Conservation (phyloP, 2,329 filamentous ascomycete genomes). For the Penicillium sp. region DNA sequence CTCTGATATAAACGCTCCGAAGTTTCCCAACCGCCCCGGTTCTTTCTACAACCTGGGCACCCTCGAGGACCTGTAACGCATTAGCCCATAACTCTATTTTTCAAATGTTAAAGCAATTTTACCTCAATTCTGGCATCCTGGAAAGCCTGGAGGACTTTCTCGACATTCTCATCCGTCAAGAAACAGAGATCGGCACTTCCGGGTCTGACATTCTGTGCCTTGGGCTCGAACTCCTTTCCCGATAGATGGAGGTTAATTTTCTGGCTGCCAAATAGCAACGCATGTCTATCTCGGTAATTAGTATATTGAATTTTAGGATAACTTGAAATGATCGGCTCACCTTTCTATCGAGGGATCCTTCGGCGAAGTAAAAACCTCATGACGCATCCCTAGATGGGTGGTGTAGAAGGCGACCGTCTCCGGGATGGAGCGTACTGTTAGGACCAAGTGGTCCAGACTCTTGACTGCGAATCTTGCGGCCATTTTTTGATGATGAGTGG, state of each 20-base stretch:
- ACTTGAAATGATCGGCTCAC: slow-evolving; percentile 6
- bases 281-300: slow-evolving; percentile 47
- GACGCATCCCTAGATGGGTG: slow-evolving; percentile 60
- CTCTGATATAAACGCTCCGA: slow-evolving; percentile 63
- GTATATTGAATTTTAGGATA: not conserved
- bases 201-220: slow-evolving; percentile 57
- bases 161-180: slow-evolving; percentile 57
- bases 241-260: slow-evolving; percentile 66
- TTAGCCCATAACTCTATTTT: slow-evolving; percentile 6
- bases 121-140: slow-evolving; percentile 52
- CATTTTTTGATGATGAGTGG: slow-evolving; percentile 10
- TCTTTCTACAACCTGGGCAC: slow-evolving; percentile 56
- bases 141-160: slow-evolving; percentile 46
- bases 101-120: not conserved
- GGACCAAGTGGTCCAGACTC: slow-evolving; percentile 64
- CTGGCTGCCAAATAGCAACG: slow-evolving; percentile 61
- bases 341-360: slow-evolving; percentile 35
- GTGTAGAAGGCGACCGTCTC: slow-evolving; percentile 61
- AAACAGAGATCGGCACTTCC: slow-evolving; percentile 67
- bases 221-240: slow-evolving; percentile 64
- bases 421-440: slow-evolving; percentile 59
- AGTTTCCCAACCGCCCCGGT: slow-evolving; percentile 62
- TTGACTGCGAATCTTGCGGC: slow-evolving; percentile 36
- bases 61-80: slow-evolving; percentile 47
- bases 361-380: slow-evolving; percentile 55